Evolutionary conservation across 192 early-diverging fungal genomes (phyloP), one percentile per base, ranked within the genome.

Genomic region (Dissophora globulifera): DNA sequence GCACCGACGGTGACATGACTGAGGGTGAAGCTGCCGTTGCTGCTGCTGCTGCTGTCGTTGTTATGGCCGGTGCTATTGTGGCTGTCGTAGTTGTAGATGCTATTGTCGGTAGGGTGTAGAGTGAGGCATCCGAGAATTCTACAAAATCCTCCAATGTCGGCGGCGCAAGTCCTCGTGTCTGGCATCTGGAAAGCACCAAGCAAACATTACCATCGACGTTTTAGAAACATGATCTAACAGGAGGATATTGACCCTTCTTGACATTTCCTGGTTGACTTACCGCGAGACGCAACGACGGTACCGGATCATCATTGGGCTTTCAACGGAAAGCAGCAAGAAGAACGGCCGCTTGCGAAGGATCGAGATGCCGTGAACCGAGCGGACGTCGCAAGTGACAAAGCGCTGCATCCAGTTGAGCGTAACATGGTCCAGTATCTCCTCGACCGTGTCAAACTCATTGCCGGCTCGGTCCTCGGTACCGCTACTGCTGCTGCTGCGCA

Each of bases 271-370:
- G 19, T 23, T 40, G 51, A 19, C 32, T 29, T 80, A 82, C 84
- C 82, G 79, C 25, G 56, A 20, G 3, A 82, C 47, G 52, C 79
- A 84, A 23, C 93, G 84, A 51, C 67, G 69, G 75, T 90, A 94
- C 30, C 95, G 89, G 20, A 90, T 70, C 26, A 74, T 78, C 25
- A 88, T 68, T 0, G 94, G 92, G n/a, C 93, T 92, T 50, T 96
- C 92, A 6, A 99, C 83, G n/a, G 90, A 86, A 1, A 97, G 84
- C 10, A 97, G 68, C 9, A 97, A 79, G 31, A 95, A 89, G 81
- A 96, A 94, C 0, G 93, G 93, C 2, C 93, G 81, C 61, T 92
- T 93, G 38, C 89, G 85, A 27, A 94, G 78, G 17, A 83, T 49
- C 45, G 87, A 80, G 47, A 93, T 78, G n/a, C 88, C 86, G 13